phyloP scores from a whole-genome alignment of 2,329 filamentous ascomycete species.

The Epichloe elymi region DNA sequence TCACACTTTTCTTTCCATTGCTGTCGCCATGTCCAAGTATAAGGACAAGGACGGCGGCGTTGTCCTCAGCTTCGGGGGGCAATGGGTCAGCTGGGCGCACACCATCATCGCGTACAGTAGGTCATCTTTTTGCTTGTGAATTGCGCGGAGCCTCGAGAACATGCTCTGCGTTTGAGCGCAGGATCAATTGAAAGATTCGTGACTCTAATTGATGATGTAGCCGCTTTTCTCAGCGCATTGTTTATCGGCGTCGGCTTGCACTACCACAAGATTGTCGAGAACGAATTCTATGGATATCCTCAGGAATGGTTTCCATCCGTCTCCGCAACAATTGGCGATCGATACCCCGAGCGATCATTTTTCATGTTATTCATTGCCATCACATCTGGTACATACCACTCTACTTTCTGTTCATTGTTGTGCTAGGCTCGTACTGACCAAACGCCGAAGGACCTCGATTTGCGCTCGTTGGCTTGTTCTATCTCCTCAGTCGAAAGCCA shows the following conservation, averaged over 20 bases:
- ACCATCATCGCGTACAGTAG: slow-evolving; percentile 70
- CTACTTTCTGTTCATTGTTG: background rate
- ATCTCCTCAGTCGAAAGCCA: slow-evolving; percentile 68
- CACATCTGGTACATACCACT: slow-evolving; percentile 55
- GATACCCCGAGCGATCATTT: slow-evolving; percentile 90
- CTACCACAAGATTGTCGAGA: slow-evolving; percentile 94
- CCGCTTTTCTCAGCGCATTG: slow-evolving; percentile 77
- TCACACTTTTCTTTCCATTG: slow-evolving; percentile 10
- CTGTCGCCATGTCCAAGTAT: slow-evolving; percentile 31
- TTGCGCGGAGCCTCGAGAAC: background rate
- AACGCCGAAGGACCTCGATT: slow-evolving; percentile 62
- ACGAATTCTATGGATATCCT: slow-evolving; percentile 89
- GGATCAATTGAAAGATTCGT: background rate
- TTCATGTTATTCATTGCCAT: slow-evolving; percentile 97
- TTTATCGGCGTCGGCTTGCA: slow-evolving; percentile 70
- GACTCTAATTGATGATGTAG: slow-evolving; percentile 26
- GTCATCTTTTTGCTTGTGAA: slow-evolving; percentile 15
- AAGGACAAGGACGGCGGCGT: slow-evolving; percentile 53
- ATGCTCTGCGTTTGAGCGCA: background rate
- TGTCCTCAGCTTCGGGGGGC: slow-evolving; percentile 57
- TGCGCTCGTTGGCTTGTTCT: slow-evolving; percentile 81
- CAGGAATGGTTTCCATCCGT: slow-evolving; percentile 96
- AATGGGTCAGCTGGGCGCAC: slow-evolving; percentile 84
- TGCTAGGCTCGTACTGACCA: background rate
- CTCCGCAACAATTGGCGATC: slow-evolving; percentile 91